A percentile compares a stretch with the other conserved stretches of the same genome.
phyloP scores from a whole-genome alignment of 2,329 filamentous ascomycete genomes.

The Furcasterigmium furcatum region DNA sequence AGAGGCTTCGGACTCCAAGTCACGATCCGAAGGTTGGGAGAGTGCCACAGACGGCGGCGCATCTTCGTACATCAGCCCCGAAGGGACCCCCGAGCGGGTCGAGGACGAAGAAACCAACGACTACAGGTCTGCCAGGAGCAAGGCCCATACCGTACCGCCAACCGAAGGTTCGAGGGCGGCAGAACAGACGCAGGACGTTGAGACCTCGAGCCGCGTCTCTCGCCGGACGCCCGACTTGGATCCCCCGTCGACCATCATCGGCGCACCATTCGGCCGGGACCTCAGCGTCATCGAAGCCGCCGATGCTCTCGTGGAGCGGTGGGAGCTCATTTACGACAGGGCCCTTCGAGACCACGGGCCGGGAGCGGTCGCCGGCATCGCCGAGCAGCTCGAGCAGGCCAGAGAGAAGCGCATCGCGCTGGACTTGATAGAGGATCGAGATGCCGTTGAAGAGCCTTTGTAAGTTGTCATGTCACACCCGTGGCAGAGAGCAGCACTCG shows the following conservation, averaged over 20 bases:
- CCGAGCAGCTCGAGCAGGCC: slow-evolving; percentile 15
- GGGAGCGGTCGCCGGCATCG: slow-evolving; percentile 14
- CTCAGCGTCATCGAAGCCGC: slow-evolving; percentile 31
- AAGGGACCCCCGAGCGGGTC: neutral
- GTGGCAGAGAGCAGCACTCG: slow-evolving; percentile 19
- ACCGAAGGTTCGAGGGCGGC: too few relatives aligned
- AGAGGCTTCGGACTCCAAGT: too few relatives aligned
- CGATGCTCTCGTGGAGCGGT: slow-evolving; percentile 30
- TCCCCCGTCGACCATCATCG: slow-evolving; percentile 26
- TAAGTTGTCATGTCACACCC: slow-evolving; percentile 3
- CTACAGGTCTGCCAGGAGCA: neutral
- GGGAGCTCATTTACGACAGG: slow-evolving; percentile 24
- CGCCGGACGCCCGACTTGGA: neutral
- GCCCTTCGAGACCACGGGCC: slow-evolving; percentile 15
- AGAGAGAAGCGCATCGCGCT: slow-evolving; percentile 18
- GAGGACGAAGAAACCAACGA: neutral
- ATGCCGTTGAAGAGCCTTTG: neutral
- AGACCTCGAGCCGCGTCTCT: neutral
- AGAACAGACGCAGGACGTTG: neutral
- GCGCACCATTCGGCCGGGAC: slow-evolving; percentile 28
- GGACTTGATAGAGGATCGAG: slow-evolving; percentile 15
- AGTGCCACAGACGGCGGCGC: neutral
- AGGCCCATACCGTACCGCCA: neutral
- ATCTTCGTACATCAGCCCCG: neutral
- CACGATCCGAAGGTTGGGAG: too few relatives aligned